Conservation (phyloP, 2,329 filamentous ascomycete genomes). For the Graphiopsis chlorocephala region DNA sequence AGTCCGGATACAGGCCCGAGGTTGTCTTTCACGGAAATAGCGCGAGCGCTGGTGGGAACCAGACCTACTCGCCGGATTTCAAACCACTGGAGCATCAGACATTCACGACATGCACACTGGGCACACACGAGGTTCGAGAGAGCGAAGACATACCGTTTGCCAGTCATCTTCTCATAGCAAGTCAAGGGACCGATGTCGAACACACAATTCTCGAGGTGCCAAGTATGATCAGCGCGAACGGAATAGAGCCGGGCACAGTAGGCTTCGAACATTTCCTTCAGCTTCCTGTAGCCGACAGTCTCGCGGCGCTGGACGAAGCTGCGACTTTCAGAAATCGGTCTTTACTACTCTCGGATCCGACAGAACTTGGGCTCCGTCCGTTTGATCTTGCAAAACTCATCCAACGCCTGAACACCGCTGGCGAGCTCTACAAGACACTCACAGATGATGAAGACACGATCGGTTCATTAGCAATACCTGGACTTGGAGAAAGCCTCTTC, state of each 20-base stretch:
- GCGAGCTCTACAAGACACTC: constrained; percentile 14
- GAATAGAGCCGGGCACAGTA: constrained; percentile 46
- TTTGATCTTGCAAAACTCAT: constrained; percentile 23
- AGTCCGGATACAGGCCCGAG: constrained; percentile 19
- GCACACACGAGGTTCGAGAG: background rate
- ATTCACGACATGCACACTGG: constrained; percentile 22
- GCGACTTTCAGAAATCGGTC: constrained; percentile 20
- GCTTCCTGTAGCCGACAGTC: constrained; percentile 41
- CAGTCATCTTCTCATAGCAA: background rate
- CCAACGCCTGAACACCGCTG: constrained; percentile 25
- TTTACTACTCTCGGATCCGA: constrained; percentile 23
- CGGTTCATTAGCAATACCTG: constrained; percentile 18
- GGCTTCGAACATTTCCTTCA: constrained; percentile 50
- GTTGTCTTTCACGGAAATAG: constrained; percentile 21
- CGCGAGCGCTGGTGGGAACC: constrained; percentile 1
- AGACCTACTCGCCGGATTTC: constrained; percentile 21
- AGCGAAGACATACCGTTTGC: constrained; percentile 11
- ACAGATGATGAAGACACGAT: background rate
- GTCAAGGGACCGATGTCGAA: constrained; percentile 8
- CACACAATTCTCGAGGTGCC: constrained; percentile 40
- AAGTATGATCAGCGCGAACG: constrained; percentile 48
- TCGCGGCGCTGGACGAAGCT: constrained; percentile 18
- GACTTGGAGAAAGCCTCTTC: constrained; percentile 32
- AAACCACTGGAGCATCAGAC: constrained; percentile 18
- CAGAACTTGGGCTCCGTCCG: constrained; percentile 26